Evolutionary conservation across 441 rosid species (phyloP).

Genomic region (Pelargonium citronellum): DNA sequence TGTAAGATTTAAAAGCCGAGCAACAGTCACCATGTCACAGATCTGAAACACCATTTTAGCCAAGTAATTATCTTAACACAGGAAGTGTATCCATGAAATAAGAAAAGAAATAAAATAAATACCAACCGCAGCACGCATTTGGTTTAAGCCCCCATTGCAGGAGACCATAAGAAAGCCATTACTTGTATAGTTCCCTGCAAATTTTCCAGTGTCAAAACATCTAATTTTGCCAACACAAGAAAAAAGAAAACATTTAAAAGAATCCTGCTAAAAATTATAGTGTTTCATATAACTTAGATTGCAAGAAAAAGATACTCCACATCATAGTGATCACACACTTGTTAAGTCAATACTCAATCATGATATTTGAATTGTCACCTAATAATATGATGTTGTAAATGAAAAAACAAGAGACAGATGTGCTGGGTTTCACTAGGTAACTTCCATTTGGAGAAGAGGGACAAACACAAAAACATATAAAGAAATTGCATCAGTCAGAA

Average conservation of each 20-base stretch:
- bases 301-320: not conserved
- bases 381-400: not conserved
- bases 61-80: slow-evolving; percentile 18
- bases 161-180: slow-evolving; percentile 80
- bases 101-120: slow-evolving; percentile 24
- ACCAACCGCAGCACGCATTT: slow-evolving; percentile 98
- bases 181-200: slow-evolving; percentile 79
- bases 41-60: slow-evolving; percentile 45
- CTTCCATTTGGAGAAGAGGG: too few species aligned
- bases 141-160: slow-evolving; percentile 96
- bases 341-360: not conserved
- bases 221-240: slow-evolving; percentile 14
- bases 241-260: not conserved
- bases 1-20: slow-evolving; percentile 88
- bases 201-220: slow-evolving; percentile 11
- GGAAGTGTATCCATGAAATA: slow-evolving; percentile 5
- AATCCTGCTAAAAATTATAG: not conserved
- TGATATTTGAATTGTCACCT: not conserved
- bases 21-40: slow-evolving; percentile 91
- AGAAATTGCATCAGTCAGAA: not conserved
- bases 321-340: not conserved
- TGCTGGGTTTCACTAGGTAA: too few species aligned
- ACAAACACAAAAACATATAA: not conserved
- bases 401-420: too few species aligned
- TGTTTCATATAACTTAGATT: not conserved